Conservation (phyloP, 768 basidiomycete species). For the Pulveroboletus sp. region DNA sequence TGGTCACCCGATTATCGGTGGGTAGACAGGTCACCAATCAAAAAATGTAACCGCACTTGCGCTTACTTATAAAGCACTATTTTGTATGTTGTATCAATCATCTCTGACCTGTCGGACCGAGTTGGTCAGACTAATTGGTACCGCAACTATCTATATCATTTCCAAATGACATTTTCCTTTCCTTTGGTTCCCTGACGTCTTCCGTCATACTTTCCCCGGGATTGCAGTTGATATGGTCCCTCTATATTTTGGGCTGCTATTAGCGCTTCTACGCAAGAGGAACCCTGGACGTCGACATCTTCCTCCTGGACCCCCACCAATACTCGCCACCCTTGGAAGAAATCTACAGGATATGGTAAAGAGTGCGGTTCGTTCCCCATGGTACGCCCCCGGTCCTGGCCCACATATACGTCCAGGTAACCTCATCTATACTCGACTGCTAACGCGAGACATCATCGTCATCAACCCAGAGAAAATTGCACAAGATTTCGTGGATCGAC, state of each 20-base stretch:
- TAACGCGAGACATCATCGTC: constrained; percentile 23
- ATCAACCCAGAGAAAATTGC: constrained; percentile 26
- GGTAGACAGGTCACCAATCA: too few relatives aligned
- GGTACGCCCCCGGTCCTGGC: background rate
- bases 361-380: constrained; percentile 15
- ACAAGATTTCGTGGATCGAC: constrained; percentile 19
- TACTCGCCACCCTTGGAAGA: constrained; percentile 17
- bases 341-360: constrained; percentile 17
- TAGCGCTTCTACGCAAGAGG: constrained; percentile 8
- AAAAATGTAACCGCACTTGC: too few relatives aligned
- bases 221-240: constrained; percentile 1
- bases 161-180: background rate
- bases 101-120: too few relatives aligned
- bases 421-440: constrained; percentile 21
- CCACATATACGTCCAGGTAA: constrained; percentile 10
- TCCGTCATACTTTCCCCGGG: too few relatives aligned
- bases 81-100: too few relatives aligned
- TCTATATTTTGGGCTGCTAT: constrained; percentile 8
- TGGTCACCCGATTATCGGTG: too few relatives aligned
- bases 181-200: background rate
- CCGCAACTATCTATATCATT: too few relatives aligned
- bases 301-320: constrained; percentile 22
- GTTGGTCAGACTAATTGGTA: too few relatives aligned
- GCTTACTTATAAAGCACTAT: too few relatives aligned
- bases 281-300: constrained; percentile 4